Percentiles rank a stretch among this genome's conserved stretches.
Conservation (phyloP, 257 asterid genomes). For the Petunia axillaris region DNA sequence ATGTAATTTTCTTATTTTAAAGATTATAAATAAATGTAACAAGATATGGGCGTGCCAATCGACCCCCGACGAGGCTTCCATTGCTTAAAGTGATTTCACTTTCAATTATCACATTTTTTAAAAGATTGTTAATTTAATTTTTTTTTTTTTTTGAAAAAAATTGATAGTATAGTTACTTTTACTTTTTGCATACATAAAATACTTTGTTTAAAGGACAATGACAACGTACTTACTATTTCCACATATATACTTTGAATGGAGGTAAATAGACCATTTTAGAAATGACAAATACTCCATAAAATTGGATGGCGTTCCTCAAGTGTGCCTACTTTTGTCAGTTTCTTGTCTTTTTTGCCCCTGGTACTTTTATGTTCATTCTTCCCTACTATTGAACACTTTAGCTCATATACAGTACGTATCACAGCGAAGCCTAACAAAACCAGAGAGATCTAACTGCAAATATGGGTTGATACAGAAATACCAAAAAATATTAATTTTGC, state of each 20-base stretch:
- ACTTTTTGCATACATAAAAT: too few species aligned
- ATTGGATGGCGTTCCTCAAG: background rate
- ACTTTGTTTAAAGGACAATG: too few species aligned
- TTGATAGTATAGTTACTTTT: too few species aligned
- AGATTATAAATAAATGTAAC: background rate
- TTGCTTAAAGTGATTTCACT: too few species aligned
- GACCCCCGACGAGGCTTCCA: too few species aligned
- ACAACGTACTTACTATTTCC: too few species aligned
- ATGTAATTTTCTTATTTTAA: background rate
- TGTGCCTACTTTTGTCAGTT: slow-evolving; percentile 24
- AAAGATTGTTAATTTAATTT: too few species aligned
- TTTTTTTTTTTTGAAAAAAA: too few species aligned
- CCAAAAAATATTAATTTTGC: slow-evolving; percentile 37
- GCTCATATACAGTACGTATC: background rate
- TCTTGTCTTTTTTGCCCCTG: slow-evolving; percentile 28
- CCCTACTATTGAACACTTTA: slow-evolving; percentile 1
- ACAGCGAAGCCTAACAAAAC: slow-evolving; percentile 21
- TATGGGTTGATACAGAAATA: slow-evolving; percentile 35
- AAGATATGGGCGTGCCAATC: too few species aligned
- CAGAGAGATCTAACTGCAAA: slow-evolving; percentile 40
- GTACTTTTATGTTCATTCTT: background rate
- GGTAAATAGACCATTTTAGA: background rate
- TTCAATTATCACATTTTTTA: too few species aligned
- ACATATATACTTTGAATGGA: too few species aligned
- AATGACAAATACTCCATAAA: background rate